Conservation (phyloP, 2,329 filamentous ascomycete species). For the Aureobasidium pullulans region DNA sequence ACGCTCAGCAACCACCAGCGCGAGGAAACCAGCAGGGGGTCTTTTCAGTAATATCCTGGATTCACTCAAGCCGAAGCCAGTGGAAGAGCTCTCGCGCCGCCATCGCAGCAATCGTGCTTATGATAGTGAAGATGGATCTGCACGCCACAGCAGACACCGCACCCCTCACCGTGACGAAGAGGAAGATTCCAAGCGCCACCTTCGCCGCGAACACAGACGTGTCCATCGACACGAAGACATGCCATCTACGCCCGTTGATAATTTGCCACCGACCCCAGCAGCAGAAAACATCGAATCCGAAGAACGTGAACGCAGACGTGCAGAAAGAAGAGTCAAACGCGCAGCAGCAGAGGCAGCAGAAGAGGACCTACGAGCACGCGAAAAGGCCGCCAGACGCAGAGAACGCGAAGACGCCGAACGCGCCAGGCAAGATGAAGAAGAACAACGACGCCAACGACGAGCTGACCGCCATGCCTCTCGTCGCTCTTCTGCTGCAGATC, state of each 20-base stretch:
- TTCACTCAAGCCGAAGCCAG: constrained; percentile 25
- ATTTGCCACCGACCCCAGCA: constrained; percentile 18
- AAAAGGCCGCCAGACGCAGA: constrained; percentile 22
- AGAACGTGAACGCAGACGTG: constrained; percentile 20
- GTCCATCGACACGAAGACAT: constrained; percentile 25
- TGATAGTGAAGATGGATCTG: constrained; percentile 27
- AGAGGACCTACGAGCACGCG: constrained; percentile 26
- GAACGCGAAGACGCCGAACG: constrained; percentile 27
- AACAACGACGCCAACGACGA: constrained; percentile 3
- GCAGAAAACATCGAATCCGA: constrained; percentile 25
- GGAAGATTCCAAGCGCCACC: constrained; percentile 25
- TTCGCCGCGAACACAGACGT: constrained; percentile 30
- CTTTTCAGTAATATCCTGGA: constrained; percentile 52
- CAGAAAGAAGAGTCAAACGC: constrained; percentile 28
- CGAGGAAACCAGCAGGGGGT: constrained; percentile 45
- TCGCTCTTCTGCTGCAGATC: constrained; percentile 5
- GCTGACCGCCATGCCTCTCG: constrained; percentile 22
- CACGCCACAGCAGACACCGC: constrained; percentile 24
- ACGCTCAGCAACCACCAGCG: constrained; percentile 56
- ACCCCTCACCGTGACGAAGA: constrained; percentile 20
- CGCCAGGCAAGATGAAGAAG: constrained; percentile 6
- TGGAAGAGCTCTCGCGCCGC: neutral
- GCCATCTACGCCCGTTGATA: constrained; percentile 22
- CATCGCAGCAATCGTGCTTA: constrained; percentile 17
- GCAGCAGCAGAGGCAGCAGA: constrained; percentile 36